Base-by-base conservation (phyloP, 202 grass and related monocot species). In the Carex arenaria region DNA sequence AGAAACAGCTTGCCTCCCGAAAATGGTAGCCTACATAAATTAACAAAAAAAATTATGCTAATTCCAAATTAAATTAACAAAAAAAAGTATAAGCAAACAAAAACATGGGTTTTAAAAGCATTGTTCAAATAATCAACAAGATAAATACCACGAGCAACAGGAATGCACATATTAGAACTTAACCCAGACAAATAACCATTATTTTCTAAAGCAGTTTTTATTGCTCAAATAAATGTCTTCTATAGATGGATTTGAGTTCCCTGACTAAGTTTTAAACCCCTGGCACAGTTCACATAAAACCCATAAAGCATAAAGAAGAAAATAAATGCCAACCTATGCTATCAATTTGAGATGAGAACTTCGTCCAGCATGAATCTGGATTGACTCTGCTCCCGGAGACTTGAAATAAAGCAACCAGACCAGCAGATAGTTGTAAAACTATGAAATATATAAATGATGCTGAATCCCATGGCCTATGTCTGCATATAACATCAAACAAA, bases 281-380 rank as follows among this genome's bases (percentile, higher is more conserved):
- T 55, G 14, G 22, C 17, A 11, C 36, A 73, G 52, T 23, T 22
- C 22, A 32, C 64, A 3, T 38, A 64, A 52, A 73, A 15, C 47
- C 45, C 54, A 49, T 74, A 15, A 75, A 31, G 19, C 71, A 75
- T 53, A 45, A 34, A 81, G 3, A 74, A 68, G 19, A 74, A 17
- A 64, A 73, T 2, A 82, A 71, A 22, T n/a, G 19, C n/a, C 52
- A 62, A 98, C 95, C 95, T 98, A 94, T 93, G 91, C 88, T 82
- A 82, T 93, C 84, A 80, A 93, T 23, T 80, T 82, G 84, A 85
- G 87, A 86, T 62, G 82, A 87, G 77, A 98, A 91, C 66, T 91
- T 94, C 17, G 86, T 83, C 92, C 92, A 98, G 82, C 82, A 98
- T 43, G 92, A 98, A 91, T 93, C 84, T 82, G 92, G 89, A 89